phyloP scores from a whole-genome alignment of 345 rosid genomes.

The Ceriops decandra region DNA sequence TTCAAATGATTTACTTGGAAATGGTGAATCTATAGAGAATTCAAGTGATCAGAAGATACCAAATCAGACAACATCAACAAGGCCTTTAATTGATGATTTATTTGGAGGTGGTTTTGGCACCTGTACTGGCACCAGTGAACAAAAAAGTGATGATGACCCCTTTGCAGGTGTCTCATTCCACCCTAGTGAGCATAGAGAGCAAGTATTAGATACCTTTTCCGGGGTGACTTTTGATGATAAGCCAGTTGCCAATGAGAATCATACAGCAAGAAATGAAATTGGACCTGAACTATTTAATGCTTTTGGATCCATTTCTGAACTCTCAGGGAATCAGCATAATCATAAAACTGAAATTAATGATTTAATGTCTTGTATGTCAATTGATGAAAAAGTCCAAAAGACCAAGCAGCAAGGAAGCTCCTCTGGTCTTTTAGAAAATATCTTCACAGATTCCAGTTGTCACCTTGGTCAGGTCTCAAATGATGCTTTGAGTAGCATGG shows the following conservation, averaged over 20 bases:
- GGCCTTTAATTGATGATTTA: conserved; percentile 65
- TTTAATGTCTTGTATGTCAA: conserved; percentile 69
- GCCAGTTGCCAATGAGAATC: conserved; percentile 36
- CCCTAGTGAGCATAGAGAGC: conserved; percentile 21
- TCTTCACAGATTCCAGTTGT: conserved; percentile 39
- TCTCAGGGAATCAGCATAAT: conserved; percentile 39
- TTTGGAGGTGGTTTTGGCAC: conserved; percentile 57
- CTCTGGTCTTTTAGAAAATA: conserved; percentile 36
- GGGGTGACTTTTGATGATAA: conserved; percentile 71
- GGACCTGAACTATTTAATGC: conserved; percentile 55
- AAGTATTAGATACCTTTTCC: conserved; percentile 57
- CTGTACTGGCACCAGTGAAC: conserved; percentile 34
- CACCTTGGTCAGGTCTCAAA: conserved; percentile 33
- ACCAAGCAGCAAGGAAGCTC: conserved; percentile 39
- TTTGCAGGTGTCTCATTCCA: conserved; percentile 89
- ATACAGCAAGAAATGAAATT: conserved; percentile 19
- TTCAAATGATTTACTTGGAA: conserved; percentile 41
- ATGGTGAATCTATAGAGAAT: conserved; percentile 38
- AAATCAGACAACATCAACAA: conserved; percentile 29
- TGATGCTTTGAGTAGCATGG: conserved; percentile 46
- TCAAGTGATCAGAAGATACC: conserved; percentile 37
- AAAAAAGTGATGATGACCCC: conserved; percentile 62
- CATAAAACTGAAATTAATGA: conserved; percentile 42
- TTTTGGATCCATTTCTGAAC: conserved; percentile 45
- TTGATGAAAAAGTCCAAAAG: conserved; percentile 40